These are phyloP conservation scores for Cicer chorassanicum DNA, from an alignment of 306 rosid species.

Conservation along the genomic window DNA sequence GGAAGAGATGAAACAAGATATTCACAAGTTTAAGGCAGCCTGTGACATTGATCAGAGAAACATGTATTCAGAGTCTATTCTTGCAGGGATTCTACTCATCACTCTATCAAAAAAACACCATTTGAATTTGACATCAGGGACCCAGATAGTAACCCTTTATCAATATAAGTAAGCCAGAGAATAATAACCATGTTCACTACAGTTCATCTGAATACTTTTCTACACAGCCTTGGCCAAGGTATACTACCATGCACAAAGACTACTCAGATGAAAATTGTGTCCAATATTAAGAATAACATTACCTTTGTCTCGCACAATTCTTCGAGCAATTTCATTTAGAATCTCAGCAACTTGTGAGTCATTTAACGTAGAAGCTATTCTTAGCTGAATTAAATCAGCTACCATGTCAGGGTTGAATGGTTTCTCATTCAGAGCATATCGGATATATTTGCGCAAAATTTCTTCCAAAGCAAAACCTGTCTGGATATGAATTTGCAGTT, in stretches of 20 bases:
- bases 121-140: conserved; percentile 15
- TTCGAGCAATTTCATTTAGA: conserved; percentile 82
- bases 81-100: conserved; percentile 3
- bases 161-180: background rate
- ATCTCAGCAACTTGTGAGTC: conserved; percentile 73
- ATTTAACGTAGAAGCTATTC: conserved; percentile 69
- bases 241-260: conserved; percentile 17
- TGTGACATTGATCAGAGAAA: background rate
- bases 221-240: conserved; percentile 1
- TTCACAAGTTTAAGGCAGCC: background rate
- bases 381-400: conserved; percentile 72
- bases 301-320: conserved; percentile 94
- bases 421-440: conserved; percentile 85
- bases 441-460: conserved; percentile 90
- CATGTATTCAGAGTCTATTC: background rate
- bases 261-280: background rate
- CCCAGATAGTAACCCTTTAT: conserved; percentile 14
- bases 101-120: background rate
- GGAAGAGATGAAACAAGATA: background rate
- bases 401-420: conserved; percentile 85
- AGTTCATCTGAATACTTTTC: conserved; percentile 9
- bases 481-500: conserved; percentile 58
- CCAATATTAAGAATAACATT: conserved; percentile 33
- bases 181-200: conserved; percentile 5
- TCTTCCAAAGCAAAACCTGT: conserved; percentile 74